A percentile compares a stretch with the other conserved stretches of the same genome.
Conservation (phyloP, 2,329 filamentous ascomycete genomes). For the Orbilia brochopaga region DNA sequence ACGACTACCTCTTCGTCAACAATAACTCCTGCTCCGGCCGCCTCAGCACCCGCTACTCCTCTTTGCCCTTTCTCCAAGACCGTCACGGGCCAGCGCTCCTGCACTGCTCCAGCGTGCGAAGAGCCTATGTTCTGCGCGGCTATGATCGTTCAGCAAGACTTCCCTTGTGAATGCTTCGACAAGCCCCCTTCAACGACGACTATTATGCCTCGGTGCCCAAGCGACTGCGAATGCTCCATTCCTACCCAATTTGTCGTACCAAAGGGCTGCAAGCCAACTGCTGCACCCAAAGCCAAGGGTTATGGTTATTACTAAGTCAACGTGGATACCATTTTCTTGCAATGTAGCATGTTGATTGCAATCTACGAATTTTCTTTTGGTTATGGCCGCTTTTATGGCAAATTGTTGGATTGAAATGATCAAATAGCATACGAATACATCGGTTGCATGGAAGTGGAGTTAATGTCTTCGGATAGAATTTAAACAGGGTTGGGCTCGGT, state of each 20-base stretch:
- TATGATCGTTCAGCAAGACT: conserved; percentile 11
- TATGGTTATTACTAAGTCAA: not conserved
- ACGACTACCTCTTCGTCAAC: conserved; percentile 6
- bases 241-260: conserved; percentile 21
- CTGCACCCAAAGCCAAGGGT: not conserved
- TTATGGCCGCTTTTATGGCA: not conserved
- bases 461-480: too few relatives aligned
- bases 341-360: too few relatives aligned
- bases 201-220: conserved; percentile 20
- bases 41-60: not conserved
- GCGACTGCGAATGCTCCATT: conserved; percentile 34
- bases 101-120: conserved; percentile 23
- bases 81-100: conserved; percentile 19
- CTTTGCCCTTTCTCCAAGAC: conserved; percentile 29
- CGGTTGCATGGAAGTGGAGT: too few relatives aligned
- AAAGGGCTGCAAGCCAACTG: not conserved
- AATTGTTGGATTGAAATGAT: too few relatives aligned
- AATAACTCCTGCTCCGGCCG: not conserved
- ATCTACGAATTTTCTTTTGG: too few relatives aligned
- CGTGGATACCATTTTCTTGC: not conserved
- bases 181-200: conserved; percentile 25
- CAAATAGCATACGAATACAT: too few relatives aligned
- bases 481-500: too few relatives aligned
- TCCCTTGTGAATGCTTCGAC: conserved; percentile 23
- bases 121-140: conserved; percentile 33